Evolutionary conservation across 1,139 yeast genomes (phyloP).

Genomic region (Geotrichum phurueaensis): DNA sequence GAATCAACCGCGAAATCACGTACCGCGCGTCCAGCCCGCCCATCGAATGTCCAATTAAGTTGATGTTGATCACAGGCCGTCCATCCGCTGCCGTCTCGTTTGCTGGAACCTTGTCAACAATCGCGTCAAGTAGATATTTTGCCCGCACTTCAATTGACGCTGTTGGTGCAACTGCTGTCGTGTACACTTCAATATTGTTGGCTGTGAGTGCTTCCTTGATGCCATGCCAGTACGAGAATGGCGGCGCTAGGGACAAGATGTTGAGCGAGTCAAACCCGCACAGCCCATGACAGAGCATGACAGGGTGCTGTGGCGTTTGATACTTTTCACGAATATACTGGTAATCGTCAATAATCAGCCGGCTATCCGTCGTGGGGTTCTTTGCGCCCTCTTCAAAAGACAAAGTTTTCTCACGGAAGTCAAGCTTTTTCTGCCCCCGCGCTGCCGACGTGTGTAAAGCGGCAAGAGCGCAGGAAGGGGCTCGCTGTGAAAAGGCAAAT

Average conservation of each 20-base stretch:
- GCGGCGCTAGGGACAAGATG: constrained; percentile 33
- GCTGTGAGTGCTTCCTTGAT: constrained; percentile 54
- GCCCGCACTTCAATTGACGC: constrained; percentile 73
- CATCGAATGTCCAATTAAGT: constrained; percentile 88
- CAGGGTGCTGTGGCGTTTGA: constrained; percentile 50
- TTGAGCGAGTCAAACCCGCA: constrained; percentile 59
- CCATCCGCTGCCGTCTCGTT: constrained; percentile 21
- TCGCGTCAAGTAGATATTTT: constrained; percentile 46
- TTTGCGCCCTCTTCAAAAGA: neutral
- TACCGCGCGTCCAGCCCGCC: constrained; percentile 86
- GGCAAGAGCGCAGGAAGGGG: neutral
- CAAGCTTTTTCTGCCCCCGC: neutral
- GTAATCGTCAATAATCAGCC: constrained; percentile 19
- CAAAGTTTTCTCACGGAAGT: neutral
- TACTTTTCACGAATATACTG: constrained; percentile 27
- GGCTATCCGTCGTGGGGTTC: constrained; percentile 2
- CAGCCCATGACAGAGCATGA: constrained; percentile 78
- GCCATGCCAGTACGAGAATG: constrained; percentile 75
- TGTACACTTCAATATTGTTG: constrained; percentile 62
- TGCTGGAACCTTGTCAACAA: constrained; percentile 41
- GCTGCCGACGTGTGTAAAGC: neutral
- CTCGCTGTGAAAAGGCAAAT: neutral
- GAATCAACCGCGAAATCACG: constrained; percentile 52
- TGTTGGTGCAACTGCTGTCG: constrained; percentile 78
- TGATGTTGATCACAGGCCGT: constrained; percentile 35